A percentile compares a stretch with the other conserved stretches of the same genome.
Evolutionary conservation across 106 monocot genomes (phyloP).

Genomic region (Vanilla planifolia): DNA sequence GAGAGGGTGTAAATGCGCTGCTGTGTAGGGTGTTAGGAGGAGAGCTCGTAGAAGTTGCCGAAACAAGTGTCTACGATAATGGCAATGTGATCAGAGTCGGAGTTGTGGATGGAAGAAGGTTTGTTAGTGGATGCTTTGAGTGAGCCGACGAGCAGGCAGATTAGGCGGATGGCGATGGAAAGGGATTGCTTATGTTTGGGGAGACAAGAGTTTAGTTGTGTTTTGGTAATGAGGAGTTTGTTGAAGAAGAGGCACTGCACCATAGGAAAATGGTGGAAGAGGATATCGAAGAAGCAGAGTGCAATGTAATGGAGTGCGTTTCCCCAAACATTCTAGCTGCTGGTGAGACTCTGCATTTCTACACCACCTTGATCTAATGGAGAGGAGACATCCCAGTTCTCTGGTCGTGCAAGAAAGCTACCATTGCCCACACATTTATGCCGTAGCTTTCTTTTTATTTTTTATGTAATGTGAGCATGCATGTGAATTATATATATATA

Average conservation of each 20-base stretch:
- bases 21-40: constrained; percentile 2
- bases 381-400: neutral
- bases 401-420: no score
- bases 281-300: constrained; percentile 17
- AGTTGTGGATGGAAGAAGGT: constrained; percentile 1
- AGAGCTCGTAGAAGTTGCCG: constrained; percentile 9
- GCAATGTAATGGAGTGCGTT: neutral
- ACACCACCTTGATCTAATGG: neutral
- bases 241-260: constrained; percentile 37
- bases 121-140: no score
- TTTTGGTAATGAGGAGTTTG: no score
- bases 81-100: neutral
- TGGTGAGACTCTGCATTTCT: constrained; percentile 4
- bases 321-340: no score
- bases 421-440: no score
- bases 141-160: no score
- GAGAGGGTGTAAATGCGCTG: neutral
- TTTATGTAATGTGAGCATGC: no score
- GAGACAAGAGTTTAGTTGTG: no score
- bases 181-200: no score
- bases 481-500: no score
- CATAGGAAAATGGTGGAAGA: constrained; percentile 9
- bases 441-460: no score
- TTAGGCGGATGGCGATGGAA: constrained; percentile 21
- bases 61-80: neutral